Base-by-base conservation (phyloP, 371 early-diverging fungal species). In the Zancudomyces culisetae region DNA sequence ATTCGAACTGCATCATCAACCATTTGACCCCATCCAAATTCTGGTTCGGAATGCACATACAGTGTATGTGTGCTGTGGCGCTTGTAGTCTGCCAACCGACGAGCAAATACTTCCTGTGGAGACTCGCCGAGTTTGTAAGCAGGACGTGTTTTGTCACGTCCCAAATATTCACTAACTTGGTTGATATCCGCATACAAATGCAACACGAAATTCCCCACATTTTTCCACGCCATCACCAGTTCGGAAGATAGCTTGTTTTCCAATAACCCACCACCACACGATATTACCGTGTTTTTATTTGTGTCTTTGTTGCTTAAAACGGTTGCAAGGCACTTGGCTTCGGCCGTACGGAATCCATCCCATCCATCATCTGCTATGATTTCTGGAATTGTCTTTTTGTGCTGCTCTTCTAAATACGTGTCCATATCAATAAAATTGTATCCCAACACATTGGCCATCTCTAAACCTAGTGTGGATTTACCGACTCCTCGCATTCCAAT, bases 401-500 rank as follows among this genome's bases (percentile, higher is more conserved):
- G 69, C 0, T 63, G 62, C 20, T 58, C 43, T 68, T 90, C 90
- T 54, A 93, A 71, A 56, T 86, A 74, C 1, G 74, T 74, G 64
- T 97, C 97, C 54, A 92, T 75, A 62, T 97, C 97, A 12, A 93
- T 65, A 59, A 90, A 93, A 21, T 70, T 57, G 10, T 80, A 79
- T 2, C 75, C 70, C 22, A 93, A 64, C 0, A 63, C 60, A 24
- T 63, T 64, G 2, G 93, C 85, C 2, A 82, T 82, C 24, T 77
- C 70, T 26, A 68, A 72, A 19, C 94, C 92, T 56, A 90, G 73
- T 1, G 85, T 77, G 0, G 94, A 87, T 70, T 97, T 97, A 43
- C 97, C 97, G 1, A 80, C 92, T 19, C 95, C 95, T 50, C 97
- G 83, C 97, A 97, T 95, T 42, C 97, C 97, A 55, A 94, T 81